Conservation (phyloP, 2,329 filamentous ascomycete species). For the Fusarium gaditjirri region DNA sequence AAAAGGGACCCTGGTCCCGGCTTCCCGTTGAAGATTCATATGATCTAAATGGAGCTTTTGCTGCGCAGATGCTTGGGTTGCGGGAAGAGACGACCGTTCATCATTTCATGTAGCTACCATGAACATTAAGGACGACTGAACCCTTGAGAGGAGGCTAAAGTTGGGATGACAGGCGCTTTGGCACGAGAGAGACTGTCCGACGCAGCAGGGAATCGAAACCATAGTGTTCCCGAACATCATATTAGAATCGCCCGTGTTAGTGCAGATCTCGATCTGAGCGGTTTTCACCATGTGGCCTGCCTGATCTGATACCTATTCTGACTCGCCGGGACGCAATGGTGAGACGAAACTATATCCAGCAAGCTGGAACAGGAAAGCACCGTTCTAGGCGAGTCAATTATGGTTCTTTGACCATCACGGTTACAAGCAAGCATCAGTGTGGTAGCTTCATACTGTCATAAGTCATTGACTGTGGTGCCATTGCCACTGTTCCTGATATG, state of each 20-base stretch:
- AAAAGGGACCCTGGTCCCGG: slow-evolving; percentile 29
- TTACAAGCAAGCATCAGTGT: slow-evolving; percentile 10
- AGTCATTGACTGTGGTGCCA: slow-evolving; percentile 8
- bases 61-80: slow-evolving; percentile 18
- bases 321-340: slow-evolving; percentile 41
- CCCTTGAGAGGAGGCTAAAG: slow-evolving; percentile 24
- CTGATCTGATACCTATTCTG: slow-evolving; percentile 43
- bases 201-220: slow-evolving; percentile 32
- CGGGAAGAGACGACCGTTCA: slow-evolving; percentile 1
- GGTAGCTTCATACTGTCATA: neutral
- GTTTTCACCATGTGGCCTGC: slow-evolving; percentile 36
- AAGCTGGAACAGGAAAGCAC: slow-evolving; percentile 32
- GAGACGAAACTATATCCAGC: slow-evolving; percentile 30
- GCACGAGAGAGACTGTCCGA: slow-evolving; percentile 23
- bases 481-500: slow-evolving; percentile 9
- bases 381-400: slow-evolving; percentile 27
- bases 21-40: slow-evolving; percentile 24
- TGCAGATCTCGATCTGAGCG: slow-evolving; percentile 44
- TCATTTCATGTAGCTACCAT: slow-evolving; percentile 4
- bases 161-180: slow-evolving; percentile 36
- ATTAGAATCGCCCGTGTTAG: slow-evolving; percentile 40
- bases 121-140: slow-evolving; percentile 13
- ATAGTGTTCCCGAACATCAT: slow-evolving; percentile 27
- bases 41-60: slow-evolving; percentile 23
- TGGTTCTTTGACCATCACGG: slow-evolving; percentile 17